phyloP scores from a whole-genome alignment of 192 early-diverging fungal species.

The Glomus cerebriforme region DNA sequence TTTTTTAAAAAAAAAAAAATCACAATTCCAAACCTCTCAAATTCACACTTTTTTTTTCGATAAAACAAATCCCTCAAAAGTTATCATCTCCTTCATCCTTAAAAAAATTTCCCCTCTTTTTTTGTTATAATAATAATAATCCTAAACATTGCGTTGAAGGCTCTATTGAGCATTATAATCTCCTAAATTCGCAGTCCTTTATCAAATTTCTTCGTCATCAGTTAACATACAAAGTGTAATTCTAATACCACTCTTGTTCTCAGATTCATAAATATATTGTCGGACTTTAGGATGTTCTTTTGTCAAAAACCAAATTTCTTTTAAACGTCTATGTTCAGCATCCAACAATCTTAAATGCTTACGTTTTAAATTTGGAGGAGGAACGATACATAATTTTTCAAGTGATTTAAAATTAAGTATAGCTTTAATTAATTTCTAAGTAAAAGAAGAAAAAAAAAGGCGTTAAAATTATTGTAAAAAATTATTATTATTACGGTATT shows the following conservation, averaged over 20 bases:
- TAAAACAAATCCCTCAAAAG: no score
- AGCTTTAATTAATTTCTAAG: background rate
- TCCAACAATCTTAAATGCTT: background rate
- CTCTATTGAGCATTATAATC: no score
- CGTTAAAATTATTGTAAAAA: background rate
- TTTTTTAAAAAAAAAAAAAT: no score
- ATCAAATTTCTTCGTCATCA: background rate
- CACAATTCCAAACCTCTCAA: no score
- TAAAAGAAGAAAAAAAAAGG: background rate
- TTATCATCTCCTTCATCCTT: no score
- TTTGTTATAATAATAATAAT: no score
- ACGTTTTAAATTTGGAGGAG: background rate
- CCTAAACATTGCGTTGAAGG: no score
- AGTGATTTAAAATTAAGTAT: background rate
- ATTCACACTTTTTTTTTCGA: no score
- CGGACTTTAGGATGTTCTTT: background rate
- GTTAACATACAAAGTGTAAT: background rate
- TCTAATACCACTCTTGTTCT: background rate
- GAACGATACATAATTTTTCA: background rate
- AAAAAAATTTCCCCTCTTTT: no score
- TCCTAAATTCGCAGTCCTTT: no score
- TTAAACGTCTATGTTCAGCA: background rate
- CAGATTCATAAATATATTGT: background rate
- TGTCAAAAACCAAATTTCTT: conserved; percentile 7
- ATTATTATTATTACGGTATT: no score